Percentiles rank a stretch among this genome's conserved stretches.
Conservation (phyloP, 2,329 filamentous ascomycete genomes). For the Hypoxylon sp. region DNA sequence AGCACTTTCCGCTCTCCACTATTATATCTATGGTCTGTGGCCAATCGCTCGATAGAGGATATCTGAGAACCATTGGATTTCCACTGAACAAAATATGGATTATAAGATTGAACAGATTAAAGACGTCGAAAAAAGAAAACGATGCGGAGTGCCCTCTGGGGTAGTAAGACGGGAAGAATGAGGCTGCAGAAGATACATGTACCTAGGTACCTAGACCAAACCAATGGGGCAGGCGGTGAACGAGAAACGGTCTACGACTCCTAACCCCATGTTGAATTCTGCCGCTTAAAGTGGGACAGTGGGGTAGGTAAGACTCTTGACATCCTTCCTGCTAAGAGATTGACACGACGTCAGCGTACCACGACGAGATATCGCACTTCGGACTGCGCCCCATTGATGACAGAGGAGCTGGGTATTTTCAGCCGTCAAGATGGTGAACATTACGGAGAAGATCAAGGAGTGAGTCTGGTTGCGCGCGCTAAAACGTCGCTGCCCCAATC, state of each 20-base stretch:
- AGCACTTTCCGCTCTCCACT: not conserved
- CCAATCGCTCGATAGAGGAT: not conserved
- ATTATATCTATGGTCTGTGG: too few species aligned
- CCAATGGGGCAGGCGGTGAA: constrained; percentile 26
- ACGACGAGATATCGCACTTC: not conserved
- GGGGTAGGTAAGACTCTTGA: constrained; percentile 21
- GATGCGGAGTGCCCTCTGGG: too few species aligned
- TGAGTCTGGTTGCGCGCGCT: constrained; percentile 59
- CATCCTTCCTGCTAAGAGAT: constrained; percentile 7
- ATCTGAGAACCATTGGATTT: not conserved
- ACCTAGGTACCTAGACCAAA: not conserved
- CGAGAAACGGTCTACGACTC: not conserved
- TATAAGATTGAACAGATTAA: not conserved
- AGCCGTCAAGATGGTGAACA: constrained; percentile 87
- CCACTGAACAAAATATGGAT: not conserved
- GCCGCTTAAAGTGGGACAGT: constrained; percentile 26
- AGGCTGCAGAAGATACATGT: not conserved
- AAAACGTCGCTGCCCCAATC: constrained; percentile 16
- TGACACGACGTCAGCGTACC: not conserved
- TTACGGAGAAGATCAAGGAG: constrained; percentile 99
- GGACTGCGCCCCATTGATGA: constrained; percentile 3
- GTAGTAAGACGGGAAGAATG: too few species aligned
- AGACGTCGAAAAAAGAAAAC: too few species aligned
- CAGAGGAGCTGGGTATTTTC: constrained; percentile 1
- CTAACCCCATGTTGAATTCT: constrained; percentile 39